Base-by-base conservation (phyloP, 2,329 filamentous ascomycete genomes). In the Alternaria dauci region DNA sequence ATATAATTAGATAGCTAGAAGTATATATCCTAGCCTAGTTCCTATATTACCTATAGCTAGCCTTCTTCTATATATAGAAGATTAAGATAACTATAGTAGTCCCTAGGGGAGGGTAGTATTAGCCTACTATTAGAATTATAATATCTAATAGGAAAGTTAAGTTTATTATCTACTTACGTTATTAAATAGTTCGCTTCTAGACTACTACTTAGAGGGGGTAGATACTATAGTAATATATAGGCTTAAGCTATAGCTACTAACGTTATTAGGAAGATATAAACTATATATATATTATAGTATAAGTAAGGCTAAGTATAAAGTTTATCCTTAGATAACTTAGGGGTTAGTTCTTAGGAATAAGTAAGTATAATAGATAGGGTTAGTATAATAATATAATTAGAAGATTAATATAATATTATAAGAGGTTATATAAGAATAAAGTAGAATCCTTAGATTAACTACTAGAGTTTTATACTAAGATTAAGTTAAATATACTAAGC, bases 61-160 rank as follows among this genome's bases (percentile, higher is more conserved):
- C 80, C 81, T 62, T 81, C 76, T 9, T 75, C 71, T 8, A 77
- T 80, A 50, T 76, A 76, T 6, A 83, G 69, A 11, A 81, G 76
- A 18, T 71, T 62, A 8, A 80, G 73, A 65, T 82, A 79, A 48
- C 80, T 79, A 28, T 75, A 72, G 67, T 81, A 82, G 43, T 74
- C 74, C 23, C 73, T 76, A 52, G 69, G 69, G 2, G 47, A 58
- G 50, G 69, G 65, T 5, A 69, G 25, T 25, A 47, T 64, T 47
- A 43, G 58, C 18, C 34, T 18, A 16, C 62, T 73, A 9, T 64
- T 34, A 18, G 54, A 57, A 46, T 79, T 79, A 57, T 79, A 82
- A 69, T 79, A 82, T 58, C 81, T 75, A 66, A 78, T 80, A 0
- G 80, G 80, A 61, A 77, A 81, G 52, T 79, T 72, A 18, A 81